Percentiles rank a stretch among this genome's conserved stretches.
Conservation (phyloP, 169 alveolate species). For the Eimeria praecox region DNA sequence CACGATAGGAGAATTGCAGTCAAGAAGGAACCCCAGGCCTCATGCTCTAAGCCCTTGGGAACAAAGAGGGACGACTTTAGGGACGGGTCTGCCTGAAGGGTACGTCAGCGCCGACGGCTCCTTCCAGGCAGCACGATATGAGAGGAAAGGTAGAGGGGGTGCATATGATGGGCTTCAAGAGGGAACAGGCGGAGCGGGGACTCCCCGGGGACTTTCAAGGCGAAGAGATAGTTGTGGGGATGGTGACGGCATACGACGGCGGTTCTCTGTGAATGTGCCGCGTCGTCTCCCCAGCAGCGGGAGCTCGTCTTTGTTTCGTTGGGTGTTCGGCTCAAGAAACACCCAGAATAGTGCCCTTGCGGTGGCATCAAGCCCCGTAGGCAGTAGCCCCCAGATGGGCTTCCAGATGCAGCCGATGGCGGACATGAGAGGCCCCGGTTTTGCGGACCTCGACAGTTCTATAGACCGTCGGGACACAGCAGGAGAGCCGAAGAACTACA, state of each 20-base stretch:
- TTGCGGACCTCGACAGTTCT: not conserved
- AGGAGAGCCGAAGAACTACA: conserved; percentile 44
- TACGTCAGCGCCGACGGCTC: conserved; percentile 69
- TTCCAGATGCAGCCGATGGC: not conserved
- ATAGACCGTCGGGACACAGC: conserved; percentile 43
- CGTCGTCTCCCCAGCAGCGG: conserved; percentile 70
- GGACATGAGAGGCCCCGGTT: not conserved
- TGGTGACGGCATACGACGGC: not conserved
- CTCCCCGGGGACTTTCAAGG: not conserved
- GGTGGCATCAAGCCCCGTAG: conserved; percentile 6
- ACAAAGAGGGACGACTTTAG: not conserved
- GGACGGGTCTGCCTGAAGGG: conserved; percentile 24
- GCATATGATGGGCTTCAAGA: conserved; percentile 4
- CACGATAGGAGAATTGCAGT: not conserved
- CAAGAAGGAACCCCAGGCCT: not conserved
- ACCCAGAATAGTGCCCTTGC: conserved; percentile 7
- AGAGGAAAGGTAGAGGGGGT: not conserved
- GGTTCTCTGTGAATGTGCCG: not conserved
- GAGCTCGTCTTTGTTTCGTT: conserved; percentile 54
- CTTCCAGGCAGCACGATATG: not conserved
- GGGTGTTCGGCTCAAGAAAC: conserved; percentile 53
- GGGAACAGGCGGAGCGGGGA: not conserved
- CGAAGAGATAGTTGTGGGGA: conserved; percentile 5
- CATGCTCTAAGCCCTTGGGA: not conserved
- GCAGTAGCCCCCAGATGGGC: conserved; percentile 12